Conservation (phyloP, 208 protist genomes). For the Trypanosoma scelopori region DNA sequence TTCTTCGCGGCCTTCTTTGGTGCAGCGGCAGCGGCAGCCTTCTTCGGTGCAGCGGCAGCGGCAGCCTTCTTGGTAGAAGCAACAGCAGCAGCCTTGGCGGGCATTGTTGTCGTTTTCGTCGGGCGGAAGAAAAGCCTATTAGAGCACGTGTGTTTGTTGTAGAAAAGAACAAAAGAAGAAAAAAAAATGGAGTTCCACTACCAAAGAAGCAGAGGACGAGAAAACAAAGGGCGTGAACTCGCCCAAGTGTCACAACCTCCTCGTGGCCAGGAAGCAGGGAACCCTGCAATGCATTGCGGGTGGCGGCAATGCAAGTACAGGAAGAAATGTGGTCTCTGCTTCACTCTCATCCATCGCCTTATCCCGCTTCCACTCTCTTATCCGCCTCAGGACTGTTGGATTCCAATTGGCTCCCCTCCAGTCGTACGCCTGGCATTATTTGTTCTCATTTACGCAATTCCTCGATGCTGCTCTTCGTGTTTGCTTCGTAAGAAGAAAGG, state of each 20-base stretch:
- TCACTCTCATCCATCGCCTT: too few relatives aligned
- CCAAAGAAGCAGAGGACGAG: neutral
- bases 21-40: slow-evolving; percentile 21
- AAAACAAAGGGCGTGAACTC: neutral
- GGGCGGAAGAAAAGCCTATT: neutral
- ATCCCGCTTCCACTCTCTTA: too few relatives aligned
- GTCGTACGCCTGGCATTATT: too few relatives aligned
- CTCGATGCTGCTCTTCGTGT: slow-evolving; percentile 1
- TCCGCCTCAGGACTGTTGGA: too few relatives aligned
- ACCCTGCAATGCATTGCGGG: too few relatives aligned
- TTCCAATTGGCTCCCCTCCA: too few relatives aligned
- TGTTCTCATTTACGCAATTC: too few relatives aligned
- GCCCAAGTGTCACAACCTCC: too few relatives aligned
- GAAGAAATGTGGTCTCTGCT: too few relatives aligned
- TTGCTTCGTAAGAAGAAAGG: neutral
- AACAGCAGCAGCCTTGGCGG: neutral
- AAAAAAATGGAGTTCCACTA: neutral
- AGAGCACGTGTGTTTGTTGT: neutral
- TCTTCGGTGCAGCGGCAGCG: slow-evolving; percentile 23
- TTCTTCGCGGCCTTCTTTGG: slow-evolving; percentile 75
- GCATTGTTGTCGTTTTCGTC: neutral
- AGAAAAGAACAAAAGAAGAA: neutral
- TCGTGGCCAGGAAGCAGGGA: too few relatives aligned
- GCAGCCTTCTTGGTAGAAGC: neutral
- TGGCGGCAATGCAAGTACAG: too few relatives aligned